Evolutionary conservation across 208 protist species (phyloP).

Genomic region (Wallacemonas rigidus): DNA sequence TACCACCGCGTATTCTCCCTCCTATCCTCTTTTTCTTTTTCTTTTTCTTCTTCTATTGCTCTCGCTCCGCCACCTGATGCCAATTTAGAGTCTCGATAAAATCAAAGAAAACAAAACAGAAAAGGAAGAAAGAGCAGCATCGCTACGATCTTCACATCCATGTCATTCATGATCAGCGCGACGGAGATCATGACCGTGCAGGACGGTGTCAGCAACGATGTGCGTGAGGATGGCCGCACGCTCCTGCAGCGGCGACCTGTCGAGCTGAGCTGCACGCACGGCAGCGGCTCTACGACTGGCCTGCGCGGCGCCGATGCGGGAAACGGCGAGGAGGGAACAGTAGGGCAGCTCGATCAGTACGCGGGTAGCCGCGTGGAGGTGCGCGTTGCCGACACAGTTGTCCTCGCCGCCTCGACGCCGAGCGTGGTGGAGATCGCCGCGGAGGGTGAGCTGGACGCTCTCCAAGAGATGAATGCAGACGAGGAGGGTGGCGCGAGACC

Average conservation of each 20-base stretch:
- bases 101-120: constrained; percentile 3
- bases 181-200: constrained; percentile 74
- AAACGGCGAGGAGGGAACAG: constrained; percentile 11
- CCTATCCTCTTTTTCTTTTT: neutral
- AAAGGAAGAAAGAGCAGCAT: neutral
- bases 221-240: constrained; percentile 75
- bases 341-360: constrained; percentile 31
- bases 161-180: constrained; percentile 50
- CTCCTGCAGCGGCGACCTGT: constrained; percentile 78
- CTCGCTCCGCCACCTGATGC: neutral
- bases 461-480: constrained; percentile 22
- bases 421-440: constrained; percentile 57
- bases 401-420: constrained; percentile 62
- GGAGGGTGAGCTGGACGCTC: constrained; percentile 17
- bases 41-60: neutral
- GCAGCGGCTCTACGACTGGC: neutral
- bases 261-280: constrained; percentile 27
- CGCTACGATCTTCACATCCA: neutral
- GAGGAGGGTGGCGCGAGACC: constrained; percentile 9
- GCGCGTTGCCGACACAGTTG: constrained; percentile 46
- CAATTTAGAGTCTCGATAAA: neutral
- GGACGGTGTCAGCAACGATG: constrained; percentile 64
- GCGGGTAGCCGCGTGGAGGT: constrained; percentile 69
- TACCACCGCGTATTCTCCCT: neutral
- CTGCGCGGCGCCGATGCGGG: neutral